phyloP scores from a whole-genome alignment of 148 eudicot genomes.

The Heliamphora exappendiculata region DNA sequence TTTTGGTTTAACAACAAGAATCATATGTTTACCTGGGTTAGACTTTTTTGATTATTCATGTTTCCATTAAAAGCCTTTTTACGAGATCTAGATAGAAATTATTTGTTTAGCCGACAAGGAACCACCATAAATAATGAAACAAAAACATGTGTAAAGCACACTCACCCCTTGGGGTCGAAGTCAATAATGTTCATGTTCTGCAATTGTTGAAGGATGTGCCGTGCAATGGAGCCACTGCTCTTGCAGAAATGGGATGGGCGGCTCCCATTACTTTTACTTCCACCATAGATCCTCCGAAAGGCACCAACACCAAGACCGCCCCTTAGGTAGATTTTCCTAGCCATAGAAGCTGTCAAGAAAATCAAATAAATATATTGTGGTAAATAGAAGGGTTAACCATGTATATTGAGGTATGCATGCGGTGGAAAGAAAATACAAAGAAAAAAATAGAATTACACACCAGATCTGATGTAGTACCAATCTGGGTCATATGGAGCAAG shows the following conservation, averaged over 20 bases:
- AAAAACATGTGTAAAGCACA: neutral
- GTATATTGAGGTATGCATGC: too few species aligned
- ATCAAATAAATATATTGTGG: neutral
- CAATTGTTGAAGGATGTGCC: slow-evolving; percentile 74
- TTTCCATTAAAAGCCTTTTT: too few species aligned
- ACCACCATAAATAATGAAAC: neutral
- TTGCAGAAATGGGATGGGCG: slow-evolving; percentile 76
- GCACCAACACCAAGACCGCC: slow-evolving; percentile 87
- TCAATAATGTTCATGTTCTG: slow-evolving; percentile 58
- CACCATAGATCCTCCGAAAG: slow-evolving; percentile 75
- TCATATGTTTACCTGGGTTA: too few species aligned
- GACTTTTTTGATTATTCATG: too few species aligned
- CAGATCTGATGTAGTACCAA: slow-evolving; percentile 39
- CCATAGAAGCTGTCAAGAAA: slow-evolving; percentile 57
- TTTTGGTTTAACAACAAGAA: too few species aligned
- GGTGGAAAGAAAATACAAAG: neutral
- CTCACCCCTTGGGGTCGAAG: slow-evolving; percentile 72
- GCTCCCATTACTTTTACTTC: slow-evolving; percentile 79
- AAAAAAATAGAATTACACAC: neutral
- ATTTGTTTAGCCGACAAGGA: too few species aligned
- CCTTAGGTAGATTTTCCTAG: slow-evolving; percentile 76
- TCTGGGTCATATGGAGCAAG: slow-evolving; percentile 44
- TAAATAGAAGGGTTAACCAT: neutral
- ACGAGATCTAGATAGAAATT: too few species aligned
- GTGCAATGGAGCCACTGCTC: slow-evolving; percentile 75